Evolutionary conservation across 2,329 filamentous ascomycete species (phyloP), one percentile per base, ranked within the genome.

Genomic region (Cordyceps farinosa): DNA sequence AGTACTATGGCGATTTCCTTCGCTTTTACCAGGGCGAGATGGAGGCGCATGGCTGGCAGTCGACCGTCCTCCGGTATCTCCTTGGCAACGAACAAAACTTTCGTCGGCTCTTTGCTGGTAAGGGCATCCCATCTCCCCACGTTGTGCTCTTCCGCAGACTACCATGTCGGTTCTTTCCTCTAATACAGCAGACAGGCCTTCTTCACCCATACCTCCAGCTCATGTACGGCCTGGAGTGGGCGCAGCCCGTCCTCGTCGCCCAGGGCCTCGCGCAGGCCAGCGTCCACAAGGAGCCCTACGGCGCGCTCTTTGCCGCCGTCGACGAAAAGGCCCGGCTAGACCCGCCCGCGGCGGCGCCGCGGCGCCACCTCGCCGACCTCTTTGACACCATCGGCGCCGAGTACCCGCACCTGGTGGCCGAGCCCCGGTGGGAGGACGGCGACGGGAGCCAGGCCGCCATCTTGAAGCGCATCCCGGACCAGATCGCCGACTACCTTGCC

Each of bases 181-280:
- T 30, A 6, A 17, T 30, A 53, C 44, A 22, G 47, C 27, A 29
- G 42, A n/a, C 67, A 83, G 87, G 90, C 0, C 83, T 94, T 66
- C 69, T 92, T 2, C 91, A 96, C 70, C 91, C 92, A 2, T 77
- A 95, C 17, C 93, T 97, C 66, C 91, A 96, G 72, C 82, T 96
- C 27, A 90, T 92, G 55, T 96, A 92, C 71, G 92, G 90, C 5
- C 72, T 97, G 42, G 92, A 96, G 72, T 96, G 92, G 78, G 74
- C 83, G 10, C 91, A 96, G 71, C 91, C 91, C 2, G 90, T 90
- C 44, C 87, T 96, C 64, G 82, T 97, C 34, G 91, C 92, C 6
- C 86, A 94, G 76, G 92, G 80, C 1, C 84, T 97, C 22, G 91
- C 92, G 0, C 88, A 96, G 76, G 81, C 89, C 1, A 86, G 89